Conservation (phyloP, 2,329 filamentous ascomycete species). For the Cyanodermella asteris region DNA sequence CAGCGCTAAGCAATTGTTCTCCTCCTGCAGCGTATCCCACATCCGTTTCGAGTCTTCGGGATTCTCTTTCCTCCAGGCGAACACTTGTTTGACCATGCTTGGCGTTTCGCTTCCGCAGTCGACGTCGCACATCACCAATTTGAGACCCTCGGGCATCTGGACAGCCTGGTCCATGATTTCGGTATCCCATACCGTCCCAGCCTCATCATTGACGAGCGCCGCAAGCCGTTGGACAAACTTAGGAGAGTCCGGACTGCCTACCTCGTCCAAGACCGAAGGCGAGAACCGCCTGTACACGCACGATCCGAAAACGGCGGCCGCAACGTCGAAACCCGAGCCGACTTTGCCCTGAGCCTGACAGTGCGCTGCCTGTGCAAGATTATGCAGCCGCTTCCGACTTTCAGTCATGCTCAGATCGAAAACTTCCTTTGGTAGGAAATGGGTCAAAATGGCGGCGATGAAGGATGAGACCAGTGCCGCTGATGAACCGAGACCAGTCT, state of each 20-base stretch:
- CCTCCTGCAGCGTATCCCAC: conserved; percentile 52
- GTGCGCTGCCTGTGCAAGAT: conserved; percentile 81
- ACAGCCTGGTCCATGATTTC: conserved; percentile 50
- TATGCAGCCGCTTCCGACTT: conserved; percentile 51
- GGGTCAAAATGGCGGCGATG: conserved; percentile 51
- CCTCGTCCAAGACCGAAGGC: conserved; percentile 42
- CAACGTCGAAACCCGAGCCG: conserved; percentile 87
- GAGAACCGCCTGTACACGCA: conserved; percentile 88
- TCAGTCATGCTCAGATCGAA: conserved; percentile 35
- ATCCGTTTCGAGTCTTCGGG: conserved; percentile 41
- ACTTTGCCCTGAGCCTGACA: conserved; percentile 94
- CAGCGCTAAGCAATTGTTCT: conserved; percentile 48
- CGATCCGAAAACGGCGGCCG: conserved; percentile 75
- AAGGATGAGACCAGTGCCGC: conserved; percentile 83
- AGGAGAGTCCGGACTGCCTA: conserved; percentile 44
- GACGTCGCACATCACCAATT: conserved; percentile 84
- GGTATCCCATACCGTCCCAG: conserved; percentile 47
- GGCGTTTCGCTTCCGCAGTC: conserved; percentile 86
- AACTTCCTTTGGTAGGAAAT: conserved; percentile 35
- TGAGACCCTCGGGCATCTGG: conserved; percentile 48
- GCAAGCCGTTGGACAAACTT: conserved; percentile 47
- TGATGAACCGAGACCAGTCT: conserved; percentile 87
- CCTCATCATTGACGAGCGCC: conserved; percentile 40
- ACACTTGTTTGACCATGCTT: conserved; percentile 81
- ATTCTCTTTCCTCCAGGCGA: conserved; percentile 55